These are phyloP conservation scores for Camellia oleifera DNA, from an alignment of 179 eudicot species.

Conservation along the genomic window DNA sequence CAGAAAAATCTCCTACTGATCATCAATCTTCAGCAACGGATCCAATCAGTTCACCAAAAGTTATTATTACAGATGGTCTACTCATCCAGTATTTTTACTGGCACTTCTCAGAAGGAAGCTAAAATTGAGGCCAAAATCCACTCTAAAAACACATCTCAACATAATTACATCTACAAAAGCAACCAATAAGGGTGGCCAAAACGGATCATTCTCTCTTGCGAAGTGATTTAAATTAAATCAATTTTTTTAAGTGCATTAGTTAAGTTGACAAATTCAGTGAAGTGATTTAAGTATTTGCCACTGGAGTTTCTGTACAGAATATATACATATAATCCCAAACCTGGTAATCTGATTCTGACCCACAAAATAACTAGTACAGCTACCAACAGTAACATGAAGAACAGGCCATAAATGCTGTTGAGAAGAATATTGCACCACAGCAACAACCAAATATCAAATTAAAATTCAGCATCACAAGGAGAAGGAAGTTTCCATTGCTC, in stretches of 20 bases:
- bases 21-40: no score
- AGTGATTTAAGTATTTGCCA: neutral
- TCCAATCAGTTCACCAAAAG: no score
- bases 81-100: no score
- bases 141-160: no score
- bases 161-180: no score
- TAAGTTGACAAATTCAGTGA: neutral
- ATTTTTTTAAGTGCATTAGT: no score
- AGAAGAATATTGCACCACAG: neutral
- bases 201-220: no score
- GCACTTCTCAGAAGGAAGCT: no score
- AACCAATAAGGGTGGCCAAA: no score
- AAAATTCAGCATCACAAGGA: slow-evolving; percentile 17
- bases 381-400: slow-evolving; percentile 1
- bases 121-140: no score
- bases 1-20: neutral
- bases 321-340: slow-evolving; percentile 12
- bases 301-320: slow-evolving; percentile 6
- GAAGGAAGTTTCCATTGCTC: slow-evolving; percentile 58
- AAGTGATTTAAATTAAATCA: no score
- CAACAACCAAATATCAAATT: slow-evolving; percentile 5
- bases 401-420: neutral
- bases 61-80: no score
- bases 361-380: neutral
- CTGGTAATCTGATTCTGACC: neutral